A percentile compares a stretch with the other conserved stretches of the same genome.
phyloP scores from a whole-genome alignment of 495 filamentous ascomycete species.

The Hypoxylon fragiforme region DNA sequence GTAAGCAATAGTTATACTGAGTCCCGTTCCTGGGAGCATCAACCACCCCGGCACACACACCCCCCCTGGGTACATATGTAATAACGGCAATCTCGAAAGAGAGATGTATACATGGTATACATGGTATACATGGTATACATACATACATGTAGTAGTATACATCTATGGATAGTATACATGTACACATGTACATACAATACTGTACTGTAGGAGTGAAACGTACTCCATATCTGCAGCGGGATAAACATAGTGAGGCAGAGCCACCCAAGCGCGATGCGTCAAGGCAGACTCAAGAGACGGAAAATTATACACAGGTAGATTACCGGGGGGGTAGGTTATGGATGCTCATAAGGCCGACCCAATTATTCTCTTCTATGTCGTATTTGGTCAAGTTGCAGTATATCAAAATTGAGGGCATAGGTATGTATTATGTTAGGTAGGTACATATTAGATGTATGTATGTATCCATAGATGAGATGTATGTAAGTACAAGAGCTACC shows the following conservation, averaged over 20 bases:
- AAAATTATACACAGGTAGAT: conserved; percentile 31
- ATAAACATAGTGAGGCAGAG: conserved; percentile 35
- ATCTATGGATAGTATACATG: too few species aligned
- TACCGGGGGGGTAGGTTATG: conserved; percentile 9
- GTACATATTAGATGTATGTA: too few species aligned
- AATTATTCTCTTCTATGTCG: conserved; percentile 22
- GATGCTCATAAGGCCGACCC: conserved; percentile 28
- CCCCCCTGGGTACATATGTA: conserved; percentile 27
- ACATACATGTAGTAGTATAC: too few species aligned
- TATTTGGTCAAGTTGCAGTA: conserved; percentile 30
- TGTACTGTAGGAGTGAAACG: conserved; percentile 26
- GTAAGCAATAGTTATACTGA: conserved; percentile 36
- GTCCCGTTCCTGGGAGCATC: conserved; percentile 6
- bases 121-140: too few species aligned
- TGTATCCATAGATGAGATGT: too few species aligned
- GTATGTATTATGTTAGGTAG: too few species aligned
- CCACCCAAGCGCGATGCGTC: conserved; percentile 25
- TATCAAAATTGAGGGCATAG: conserved; percentile 30
- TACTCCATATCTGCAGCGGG: conserved; percentile 36
- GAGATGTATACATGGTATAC: background rate
- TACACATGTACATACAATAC: too few species aligned
- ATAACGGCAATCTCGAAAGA: conserved; percentile 17
- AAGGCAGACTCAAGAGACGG: conserved; percentile 34
- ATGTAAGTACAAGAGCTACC: conserved; percentile 17
- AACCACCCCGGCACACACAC: conserved; percentile 22